Conservation (phyloP, 2,329 filamentous ascomycete genomes). For the Tricladium varicosporioides region DNA sequence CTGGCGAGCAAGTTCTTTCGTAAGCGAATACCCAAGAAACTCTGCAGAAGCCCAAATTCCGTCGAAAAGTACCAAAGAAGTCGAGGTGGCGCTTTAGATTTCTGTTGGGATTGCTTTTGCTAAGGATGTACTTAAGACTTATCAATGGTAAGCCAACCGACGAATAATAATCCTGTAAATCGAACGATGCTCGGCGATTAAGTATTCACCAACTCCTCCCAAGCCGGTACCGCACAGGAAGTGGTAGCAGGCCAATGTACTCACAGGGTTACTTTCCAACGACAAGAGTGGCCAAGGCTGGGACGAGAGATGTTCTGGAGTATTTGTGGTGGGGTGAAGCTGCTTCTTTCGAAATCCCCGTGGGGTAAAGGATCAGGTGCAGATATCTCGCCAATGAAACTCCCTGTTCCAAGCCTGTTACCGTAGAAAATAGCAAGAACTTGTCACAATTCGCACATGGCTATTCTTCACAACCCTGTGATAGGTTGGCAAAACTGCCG, state of each 20-base stretch:
- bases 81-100: neutral
- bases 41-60: neutral
- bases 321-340: neutral
- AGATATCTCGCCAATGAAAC: neutral
- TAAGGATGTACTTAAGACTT: neutral
- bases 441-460: neutral
- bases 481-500: neutral
- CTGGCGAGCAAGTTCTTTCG: constrained; percentile 3
- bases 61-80: neutral
- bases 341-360: neutral
- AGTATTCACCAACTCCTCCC: neutral
- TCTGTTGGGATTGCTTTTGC: constrained; percentile 2
- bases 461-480: neutral
- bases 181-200: neutral
- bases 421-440: neutral
- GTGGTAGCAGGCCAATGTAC: neutral
- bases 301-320: neutral
- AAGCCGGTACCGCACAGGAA: neutral
- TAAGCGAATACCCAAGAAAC: neutral
- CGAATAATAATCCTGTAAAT: neutral
- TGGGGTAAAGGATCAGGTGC: constrained; percentile 1
- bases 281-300: neutral
- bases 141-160: neutral
- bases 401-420: neutral
- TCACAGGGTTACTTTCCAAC: neutral